Evolutionary conservation across 768 basidiomycete genomes (phyloP).

Genomic region (Ramaria sp.): DNA sequence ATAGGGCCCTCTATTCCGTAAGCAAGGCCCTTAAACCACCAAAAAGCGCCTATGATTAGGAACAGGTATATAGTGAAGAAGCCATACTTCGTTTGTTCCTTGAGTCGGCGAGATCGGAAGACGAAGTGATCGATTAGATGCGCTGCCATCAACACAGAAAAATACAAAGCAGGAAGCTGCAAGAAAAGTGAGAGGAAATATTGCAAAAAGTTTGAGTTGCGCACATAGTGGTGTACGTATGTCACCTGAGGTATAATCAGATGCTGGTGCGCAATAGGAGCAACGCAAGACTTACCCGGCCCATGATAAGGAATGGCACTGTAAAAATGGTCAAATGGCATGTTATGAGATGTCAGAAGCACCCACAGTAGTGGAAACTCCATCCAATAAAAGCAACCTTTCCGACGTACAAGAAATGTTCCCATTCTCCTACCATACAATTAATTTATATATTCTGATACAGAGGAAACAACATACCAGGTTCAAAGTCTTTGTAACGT

Average conservation of each 20-base stretch:
- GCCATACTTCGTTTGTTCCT: slow-evolving; percentile 54
- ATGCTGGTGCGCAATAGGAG: background rate
- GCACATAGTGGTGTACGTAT: slow-evolving; percentile 91
- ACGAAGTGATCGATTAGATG: slow-evolving; percentile 90
- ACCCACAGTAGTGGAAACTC: slow-evolving; percentile 80
- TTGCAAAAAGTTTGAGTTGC: slow-evolving; percentile 20
- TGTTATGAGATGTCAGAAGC: background rate
- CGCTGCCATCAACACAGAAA: slow-evolving; percentile 84
- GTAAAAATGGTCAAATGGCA: background rate
- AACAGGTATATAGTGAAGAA: slow-evolving; percentile 54
- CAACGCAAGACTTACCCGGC: slow-evolving; percentile 41
- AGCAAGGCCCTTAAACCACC: slow-evolving; percentile 88
- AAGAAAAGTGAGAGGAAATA: slow-evolving; percentile 5
- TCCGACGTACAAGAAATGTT: slow-evolving; percentile 84
- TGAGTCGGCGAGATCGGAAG: slow-evolving; percentile 62
- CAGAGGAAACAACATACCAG: slow-evolving; percentile 39
- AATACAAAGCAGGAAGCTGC: slow-evolving; percentile 93
- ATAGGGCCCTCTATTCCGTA: slow-evolving; percentile 91
- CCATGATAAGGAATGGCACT: slow-evolving; percentile 99
- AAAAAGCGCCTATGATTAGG: slow-evolving; percentile 67
- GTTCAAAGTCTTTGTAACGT: slow-evolving; percentile 85
- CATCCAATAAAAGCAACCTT: slow-evolving; percentile 90
- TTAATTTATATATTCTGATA: slow-evolving; percentile 4
- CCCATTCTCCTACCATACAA: slow-evolving; percentile 64
- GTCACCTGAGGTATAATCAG: slow-evolving; percentile 27